phyloP scores from a whole-genome alignment of 2,329 filamentous ascomycete genomes.

The Aspergillus sp. region DNA sequence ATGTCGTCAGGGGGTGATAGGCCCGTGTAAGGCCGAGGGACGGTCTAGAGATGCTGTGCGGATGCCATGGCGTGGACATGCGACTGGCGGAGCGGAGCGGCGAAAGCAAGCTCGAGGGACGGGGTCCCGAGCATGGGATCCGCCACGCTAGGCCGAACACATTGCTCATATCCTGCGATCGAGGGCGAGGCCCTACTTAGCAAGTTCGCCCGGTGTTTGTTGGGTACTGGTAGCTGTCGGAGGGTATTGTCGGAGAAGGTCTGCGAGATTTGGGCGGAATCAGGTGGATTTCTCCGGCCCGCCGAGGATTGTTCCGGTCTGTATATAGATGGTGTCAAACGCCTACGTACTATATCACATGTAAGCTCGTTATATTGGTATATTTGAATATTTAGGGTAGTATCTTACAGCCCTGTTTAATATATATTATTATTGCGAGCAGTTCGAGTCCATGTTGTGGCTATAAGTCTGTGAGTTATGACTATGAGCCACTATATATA shows the following conservation, averaged over 20 bases:
- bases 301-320: conserved; percentile 18
- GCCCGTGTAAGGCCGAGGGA: conserved; percentile 11
- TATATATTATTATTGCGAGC: no score
- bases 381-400: no score
- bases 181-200: conserved; percentile 3
- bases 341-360: neutral
- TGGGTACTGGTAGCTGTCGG: neutral
- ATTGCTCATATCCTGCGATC: conserved; percentile 42
- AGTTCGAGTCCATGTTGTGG: no score
- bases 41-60: conserved; percentile 16
- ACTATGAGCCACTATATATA: no score
- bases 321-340: neutral
- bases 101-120: conserved; percentile 23
- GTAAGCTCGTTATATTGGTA: no score
- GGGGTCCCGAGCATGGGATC: conserved; percentile 37
- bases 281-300: conserved; percentile 14
- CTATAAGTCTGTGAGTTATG: no score
- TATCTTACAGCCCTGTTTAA: no score
- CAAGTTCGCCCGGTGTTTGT: neutral
- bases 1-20: neutral
- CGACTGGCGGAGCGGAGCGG: conserved; percentile 19
- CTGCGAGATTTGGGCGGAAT: conserved; percentile 1
- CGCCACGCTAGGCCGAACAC: conserved; percentile 42
- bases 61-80: conserved; percentile 20
- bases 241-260: neutral